Evolutionary conservation across 1,284 basidiomycete species (phyloP).

Genomic region (Schizopora paradoxa): DNA sequence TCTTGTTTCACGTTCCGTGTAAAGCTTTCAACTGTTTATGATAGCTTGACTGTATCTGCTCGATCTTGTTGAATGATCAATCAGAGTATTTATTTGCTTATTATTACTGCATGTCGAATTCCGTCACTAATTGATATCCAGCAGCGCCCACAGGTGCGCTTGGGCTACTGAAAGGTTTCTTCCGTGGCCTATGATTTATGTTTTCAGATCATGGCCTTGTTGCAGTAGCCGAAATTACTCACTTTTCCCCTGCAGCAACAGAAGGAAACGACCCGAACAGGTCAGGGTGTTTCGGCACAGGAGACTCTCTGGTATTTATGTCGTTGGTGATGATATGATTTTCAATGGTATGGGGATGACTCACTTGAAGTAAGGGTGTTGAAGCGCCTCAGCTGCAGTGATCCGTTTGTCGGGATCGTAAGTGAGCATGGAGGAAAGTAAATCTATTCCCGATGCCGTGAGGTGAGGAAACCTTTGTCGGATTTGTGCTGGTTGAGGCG

Average conservation of each 20-base stretch:
- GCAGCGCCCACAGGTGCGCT: conserved; percentile 60
- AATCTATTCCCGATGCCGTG: conserved; percentile 78
- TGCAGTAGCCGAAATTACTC: conserved; percentile 27
- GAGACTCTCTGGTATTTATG: conserved; percentile 68
- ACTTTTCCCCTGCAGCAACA: conserved; percentile 95
- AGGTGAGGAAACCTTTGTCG: conserved; percentile 78
- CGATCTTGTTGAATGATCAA: background rate
- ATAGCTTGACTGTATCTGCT: background rate
- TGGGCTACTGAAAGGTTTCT: conserved; percentile 72
- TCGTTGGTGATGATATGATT: conserved; percentile 8
- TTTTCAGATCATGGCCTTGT: background rate
- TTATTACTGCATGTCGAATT: conserved; percentile 8
- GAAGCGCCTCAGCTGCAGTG: conserved; percentile 80
- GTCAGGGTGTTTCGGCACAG: conserved; percentile 95
- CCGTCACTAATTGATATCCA: conserved; percentile 13
- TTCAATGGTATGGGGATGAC: conserved; percentile 24
- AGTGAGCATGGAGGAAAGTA: conserved; percentile 77
- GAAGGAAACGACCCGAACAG: conserved; percentile 96
- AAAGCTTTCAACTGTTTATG: too few species aligned
- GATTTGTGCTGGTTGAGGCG: conserved; percentile 68
- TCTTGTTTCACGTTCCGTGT: background rate
- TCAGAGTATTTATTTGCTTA: background rate
- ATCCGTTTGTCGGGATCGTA: conserved; percentile 89
- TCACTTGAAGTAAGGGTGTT: conserved; percentile 90
- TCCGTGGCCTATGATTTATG: conserved; percentile 42